Evolutionary conservation across 768 basidiomycete genomes (phyloP), one percentile per base, ranked within the genome.

Genomic region (Infundibulicybe gibba): DNA sequence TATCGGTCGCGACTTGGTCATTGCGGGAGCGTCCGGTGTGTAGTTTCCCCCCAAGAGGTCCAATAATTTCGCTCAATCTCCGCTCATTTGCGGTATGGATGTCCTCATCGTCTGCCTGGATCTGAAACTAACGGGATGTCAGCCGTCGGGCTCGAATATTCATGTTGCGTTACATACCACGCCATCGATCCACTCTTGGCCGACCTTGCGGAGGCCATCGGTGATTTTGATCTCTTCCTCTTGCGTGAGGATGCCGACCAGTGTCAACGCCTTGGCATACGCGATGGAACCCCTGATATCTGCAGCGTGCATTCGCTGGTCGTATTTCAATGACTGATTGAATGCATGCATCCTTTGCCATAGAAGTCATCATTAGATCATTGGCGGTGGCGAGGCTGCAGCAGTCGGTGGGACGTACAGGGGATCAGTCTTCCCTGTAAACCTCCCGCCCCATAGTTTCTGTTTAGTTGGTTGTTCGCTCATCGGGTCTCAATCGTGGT

Each of bases 11-110:
- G 51, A 97, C 95, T 64, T 99, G 97, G 62, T 99, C 97, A 65
- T 99, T 99, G 45, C 97, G 80, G 43, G 93, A 95, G 49, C 97
- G 83, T 21, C 97, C 97, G 0, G 97, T 99, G 62, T 99, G 97
- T 37, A 99, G 75, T 66, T 98, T 99, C 3, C 97, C 97, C 5
- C 91, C 94, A 13, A 92, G 79, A 12, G 89, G 74, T 0, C 97
- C 97, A 45, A 98, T 91, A 44, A 99, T 68, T 69, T 99, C 95
- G 52, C 85, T 90, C 54, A 99, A 67, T 35, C 97, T 81, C 40
- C 97, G 83, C 63, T 99, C 97, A 59, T 98, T 99, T 45, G 97
- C 97, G 11, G 97, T 99, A 64, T 98, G 95, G 49, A 99, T 98
- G 60, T 99, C 97, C 60, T 99, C 97, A 57, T 99, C 97, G 55